phyloP scores from a whole-genome alignment of 768 basidiomycete genomes.

The Mycena alexandri region DNA sequence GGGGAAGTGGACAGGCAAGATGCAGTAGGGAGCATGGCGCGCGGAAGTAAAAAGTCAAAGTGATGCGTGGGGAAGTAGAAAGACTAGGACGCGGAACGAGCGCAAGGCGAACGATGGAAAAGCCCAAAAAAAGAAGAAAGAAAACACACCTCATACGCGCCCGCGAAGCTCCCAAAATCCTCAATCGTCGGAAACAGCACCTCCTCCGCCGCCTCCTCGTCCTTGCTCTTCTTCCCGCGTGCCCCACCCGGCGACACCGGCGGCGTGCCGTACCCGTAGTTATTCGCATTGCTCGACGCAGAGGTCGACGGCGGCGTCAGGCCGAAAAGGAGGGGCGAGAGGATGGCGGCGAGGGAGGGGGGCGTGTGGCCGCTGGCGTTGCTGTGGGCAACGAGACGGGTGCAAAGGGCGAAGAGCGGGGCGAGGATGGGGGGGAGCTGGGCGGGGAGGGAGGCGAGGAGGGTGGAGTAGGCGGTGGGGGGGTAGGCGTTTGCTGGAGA shows the following conservation, averaged over 20 bases:
- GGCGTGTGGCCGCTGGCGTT: slow-evolving; percentile 91
- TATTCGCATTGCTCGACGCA: no score
- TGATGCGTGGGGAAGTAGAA: neutral
- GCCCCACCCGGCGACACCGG: no score
- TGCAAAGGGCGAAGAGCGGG: slow-evolving; percentile 84
- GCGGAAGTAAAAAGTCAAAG: no score
- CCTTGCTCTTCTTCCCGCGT: no score
- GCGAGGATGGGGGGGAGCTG: slow-evolving; percentile 78
- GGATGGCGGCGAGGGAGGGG: slow-evolving; percentile 88
- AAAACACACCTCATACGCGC: slow-evolving; percentile 59
- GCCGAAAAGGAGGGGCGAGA: slow-evolving; percentile 92
- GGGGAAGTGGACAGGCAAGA: neutral
- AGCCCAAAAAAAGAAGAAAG: neutral
- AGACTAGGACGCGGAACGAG: neutral
- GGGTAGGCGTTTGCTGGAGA: slow-evolving; percentile 73
- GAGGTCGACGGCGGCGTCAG: slow-evolving; percentile 47
- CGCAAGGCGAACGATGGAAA: neutral
- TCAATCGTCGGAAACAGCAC: slow-evolving; percentile 31
- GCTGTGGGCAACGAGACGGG: slow-evolving; percentile 86
- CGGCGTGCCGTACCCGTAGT: no score
- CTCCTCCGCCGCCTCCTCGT: slow-evolving; percentile 18
- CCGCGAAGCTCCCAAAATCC: slow-evolving; percentile 53
- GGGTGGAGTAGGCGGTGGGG: slow-evolving; percentile 74
- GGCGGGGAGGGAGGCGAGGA: slow-evolving; percentile 75
- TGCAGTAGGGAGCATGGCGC: no score